Evolutionary conservation across 345 rosid species (phyloP).

Genomic region (Adansonia digitata): DNA sequence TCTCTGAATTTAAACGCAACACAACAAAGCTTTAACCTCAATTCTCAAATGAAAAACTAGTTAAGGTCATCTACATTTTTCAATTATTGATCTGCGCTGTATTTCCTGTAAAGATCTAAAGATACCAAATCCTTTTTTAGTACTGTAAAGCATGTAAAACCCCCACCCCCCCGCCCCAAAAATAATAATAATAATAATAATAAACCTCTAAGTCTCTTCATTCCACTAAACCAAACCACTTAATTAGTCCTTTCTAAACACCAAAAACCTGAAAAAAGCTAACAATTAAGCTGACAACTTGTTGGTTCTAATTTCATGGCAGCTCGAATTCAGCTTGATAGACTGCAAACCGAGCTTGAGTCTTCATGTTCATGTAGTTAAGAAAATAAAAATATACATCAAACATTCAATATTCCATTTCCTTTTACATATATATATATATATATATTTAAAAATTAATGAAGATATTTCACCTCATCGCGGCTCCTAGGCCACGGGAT

Average conservation of each 20-base stretch:
- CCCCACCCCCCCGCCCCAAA: no score
- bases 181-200: neutral
- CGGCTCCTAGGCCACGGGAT: constrained; percentile 96
- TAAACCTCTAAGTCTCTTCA: neutral
- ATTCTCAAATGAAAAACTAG: neutral
- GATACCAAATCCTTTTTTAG: neutral
- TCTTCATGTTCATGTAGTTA: neutral
- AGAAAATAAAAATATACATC: neutral
- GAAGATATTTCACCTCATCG: constrained; percentile 52
- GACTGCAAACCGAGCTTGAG: neutral
- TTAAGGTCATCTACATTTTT: neutral
- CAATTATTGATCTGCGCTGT: neutral
- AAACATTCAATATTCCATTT: neutral
- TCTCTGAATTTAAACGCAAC: neutral
- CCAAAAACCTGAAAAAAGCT: neutral
- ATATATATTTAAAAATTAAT: neutral
- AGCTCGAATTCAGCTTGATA: neutral
- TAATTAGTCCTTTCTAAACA: neutral
- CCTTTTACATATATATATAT: neutral
- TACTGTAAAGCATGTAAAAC: neutral
- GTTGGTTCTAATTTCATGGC: neutral
- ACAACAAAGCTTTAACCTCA: neutral
- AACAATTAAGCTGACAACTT: neutral
- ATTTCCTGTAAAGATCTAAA: neutral
- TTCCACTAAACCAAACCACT: neutral